Percentiles rank a stretch among this genome's conserved stretches.
Conservation (phyloP, 2,329 filamentous ascomycete genomes). For the Cytospora piceae region DNA sequence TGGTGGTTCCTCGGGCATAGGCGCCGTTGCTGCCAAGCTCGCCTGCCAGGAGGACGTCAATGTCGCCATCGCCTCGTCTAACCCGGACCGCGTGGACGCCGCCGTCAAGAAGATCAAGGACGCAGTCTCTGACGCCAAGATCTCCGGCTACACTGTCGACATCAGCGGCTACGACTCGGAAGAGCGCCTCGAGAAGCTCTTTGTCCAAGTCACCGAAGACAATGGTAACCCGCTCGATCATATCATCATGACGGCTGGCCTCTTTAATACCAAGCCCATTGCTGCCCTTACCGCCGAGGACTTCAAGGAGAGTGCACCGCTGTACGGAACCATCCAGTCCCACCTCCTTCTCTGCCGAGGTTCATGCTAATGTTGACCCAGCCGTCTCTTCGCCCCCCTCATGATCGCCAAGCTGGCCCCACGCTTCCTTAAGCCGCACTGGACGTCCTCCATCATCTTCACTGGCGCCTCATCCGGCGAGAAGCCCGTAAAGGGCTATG, state of each 20-base stretch:
- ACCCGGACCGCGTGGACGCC: conserved; percentile 9
- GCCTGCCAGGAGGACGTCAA: conserved; percentile 19
- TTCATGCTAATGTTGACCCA: conserved; percentile 1
- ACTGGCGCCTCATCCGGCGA: conserved; percentile 52
- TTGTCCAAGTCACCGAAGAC: conserved; percentile 37
- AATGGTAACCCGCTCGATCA: conserved; percentile 48
- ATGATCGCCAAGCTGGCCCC: conserved; percentile 50
- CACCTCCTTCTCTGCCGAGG: background rate
- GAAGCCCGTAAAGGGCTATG: conserved; percentile 46
- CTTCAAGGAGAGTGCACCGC: conserved; percentile 46
- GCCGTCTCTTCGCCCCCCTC: conserved; percentile 51
- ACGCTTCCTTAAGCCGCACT: conserved; percentile 44
- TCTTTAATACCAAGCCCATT: conserved; percentile 44
- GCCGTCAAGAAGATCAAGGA: conserved; percentile 20
- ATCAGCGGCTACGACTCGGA: conserved; percentile 49
- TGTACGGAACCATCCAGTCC: conserved; percentile 32
- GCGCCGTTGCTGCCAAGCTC: conserved; percentile 23
- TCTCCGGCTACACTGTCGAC: conserved; percentile 50
- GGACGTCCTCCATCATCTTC: conserved; percentile 49
- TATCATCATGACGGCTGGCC: conserved; percentile 56
- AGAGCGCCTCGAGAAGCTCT: conserved; percentile 46
- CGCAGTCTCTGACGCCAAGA: conserved; percentile 34
- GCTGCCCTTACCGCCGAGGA: conserved; percentile 43
- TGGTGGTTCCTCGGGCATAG: conserved; percentile 27
- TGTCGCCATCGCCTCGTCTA: conserved; percentile 26